Base-by-base conservation (phyloP, 202 grass and related monocot genomes). In the Miscanthus sacchariflorus region DNA sequence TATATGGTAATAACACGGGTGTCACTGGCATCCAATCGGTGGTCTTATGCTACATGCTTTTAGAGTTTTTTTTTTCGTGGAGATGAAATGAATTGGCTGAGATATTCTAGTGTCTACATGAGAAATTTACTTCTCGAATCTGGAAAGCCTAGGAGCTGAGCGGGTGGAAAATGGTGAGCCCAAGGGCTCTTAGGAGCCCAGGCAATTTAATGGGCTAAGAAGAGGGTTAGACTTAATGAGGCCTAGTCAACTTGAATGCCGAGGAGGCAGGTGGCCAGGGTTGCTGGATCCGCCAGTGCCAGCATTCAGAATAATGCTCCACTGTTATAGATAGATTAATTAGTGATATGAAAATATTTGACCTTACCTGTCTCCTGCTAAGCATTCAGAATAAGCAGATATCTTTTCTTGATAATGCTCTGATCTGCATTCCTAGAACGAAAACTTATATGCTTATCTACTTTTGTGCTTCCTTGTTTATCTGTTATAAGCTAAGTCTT, bases 41-140 rank as follows among this genome's bases (percentile, higher is more conserved):
- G 10, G 33, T 59, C 50, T 78, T 38, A 39, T 65, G 52, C 10
- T 28, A 9, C 42, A 68, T 79, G 48, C 54, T 66, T 89, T 9
- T 44, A 11, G 2, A 43, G 10, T 13, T 15, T 33, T 28, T 77
- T 77, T 52, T 52, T 49, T 13, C 7, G 4, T 44, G 28, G 11
- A 36, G 7, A 83, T 72, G 66, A 79, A 75, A 30, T 87, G 56
- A n/a, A n/a, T 59, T n/a, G 56, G 19, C 19, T 59, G 19, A 59
- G 19, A 59, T 59, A 38, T 33, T 40, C 18, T 12, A 73, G 28
- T 25, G 12, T 70, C 24, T 40, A 10, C 56, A 52, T 2, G 7
- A 76, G 17, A 76, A 50, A 27, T 48, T 74, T 74, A 74, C 44
- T 48, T 48, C 2, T 74, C 23, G 25, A 46, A 74, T 25, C n/a